phyloP scores from a whole-genome alignment of 2,329 filamentous ascomycete species.

The Fusarium praegraminearum region DNA sequence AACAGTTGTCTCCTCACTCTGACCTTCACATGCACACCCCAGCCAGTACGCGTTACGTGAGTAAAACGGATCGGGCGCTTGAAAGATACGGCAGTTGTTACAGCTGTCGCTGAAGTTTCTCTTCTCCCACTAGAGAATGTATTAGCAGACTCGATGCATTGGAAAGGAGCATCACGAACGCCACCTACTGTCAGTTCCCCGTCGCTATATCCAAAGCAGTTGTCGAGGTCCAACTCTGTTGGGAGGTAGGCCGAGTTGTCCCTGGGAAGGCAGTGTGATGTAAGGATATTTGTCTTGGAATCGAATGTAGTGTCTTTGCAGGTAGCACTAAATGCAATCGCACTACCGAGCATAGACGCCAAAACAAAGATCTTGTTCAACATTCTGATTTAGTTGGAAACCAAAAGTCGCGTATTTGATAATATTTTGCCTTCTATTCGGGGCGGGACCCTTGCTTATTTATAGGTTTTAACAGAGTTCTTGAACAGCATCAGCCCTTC shows the following conservation, averaged over 20 bases:
- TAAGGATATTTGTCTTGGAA: neutral
- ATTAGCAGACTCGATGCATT: rapidly evolving
- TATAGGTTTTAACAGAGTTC: neutral
- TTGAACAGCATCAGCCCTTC: neutral
- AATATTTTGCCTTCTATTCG: rapidly evolving
- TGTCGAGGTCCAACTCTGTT: neutral
- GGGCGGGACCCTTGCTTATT: rapidly evolving
- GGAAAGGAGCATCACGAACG: rapidly evolving
- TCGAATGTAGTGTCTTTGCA: constrained; percentile 15
- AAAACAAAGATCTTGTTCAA: neutral
- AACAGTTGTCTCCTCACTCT: neutral
- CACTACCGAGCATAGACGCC: neutral
- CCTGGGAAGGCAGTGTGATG: neutral
- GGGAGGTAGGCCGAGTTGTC: constrained; percentile 18
- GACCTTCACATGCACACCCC: neutral
- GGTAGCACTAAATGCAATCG: neutral
- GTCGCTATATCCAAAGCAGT: constrained; percentile 16
- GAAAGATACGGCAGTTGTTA: neutral
- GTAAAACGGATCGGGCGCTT: constrained; percentile 12
- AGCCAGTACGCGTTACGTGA: neutral
- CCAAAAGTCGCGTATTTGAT: rapidly evolving
- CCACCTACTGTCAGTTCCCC: neutral
- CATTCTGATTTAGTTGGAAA: neutral
- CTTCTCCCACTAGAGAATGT: neutral
- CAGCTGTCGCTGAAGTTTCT: constrained; percentile 4